These are phyloP conservation scores for Botrytis byssoidea DNA, from an alignment of 2,329 filamentous ascomycete genomes.

Conservation along the genomic window DNA sequence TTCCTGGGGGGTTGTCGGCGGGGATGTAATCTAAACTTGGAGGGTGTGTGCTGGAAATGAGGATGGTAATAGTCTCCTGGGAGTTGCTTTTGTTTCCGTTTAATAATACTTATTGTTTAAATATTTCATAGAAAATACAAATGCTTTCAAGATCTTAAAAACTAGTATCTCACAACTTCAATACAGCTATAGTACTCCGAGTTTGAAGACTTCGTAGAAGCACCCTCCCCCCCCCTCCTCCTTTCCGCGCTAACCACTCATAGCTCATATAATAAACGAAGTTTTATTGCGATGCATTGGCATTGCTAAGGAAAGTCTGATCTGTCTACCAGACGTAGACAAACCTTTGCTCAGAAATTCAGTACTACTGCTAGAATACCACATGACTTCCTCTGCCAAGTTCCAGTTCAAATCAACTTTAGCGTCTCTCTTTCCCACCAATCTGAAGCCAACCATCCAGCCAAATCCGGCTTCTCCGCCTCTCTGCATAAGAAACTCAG, in stretches of 20 bases:
- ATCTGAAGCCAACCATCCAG: neutral
- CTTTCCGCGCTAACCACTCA: neutral
- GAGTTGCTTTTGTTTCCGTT: neutral
- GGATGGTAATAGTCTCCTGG: neutral
- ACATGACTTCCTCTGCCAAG: neutral
- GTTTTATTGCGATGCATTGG: rapidly evolving
- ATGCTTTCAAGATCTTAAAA: neutral
- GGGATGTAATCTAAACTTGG: neutral
- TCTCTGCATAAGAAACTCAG: rapidly evolving
- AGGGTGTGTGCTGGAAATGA: rapidly evolving
- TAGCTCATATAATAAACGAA: neutral
- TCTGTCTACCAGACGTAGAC: rapidly evolving
- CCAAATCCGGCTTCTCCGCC: neutral
- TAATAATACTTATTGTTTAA: neutral
- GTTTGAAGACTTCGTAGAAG: neutral
- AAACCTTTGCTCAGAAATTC: neutral
- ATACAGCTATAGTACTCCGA: neutral
- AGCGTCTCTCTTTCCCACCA: neutral
- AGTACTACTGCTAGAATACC: neutral
- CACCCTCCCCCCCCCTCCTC: neutral
- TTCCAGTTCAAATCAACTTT: neutral
- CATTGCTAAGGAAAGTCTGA: neutral
- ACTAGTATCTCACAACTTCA: neutral
- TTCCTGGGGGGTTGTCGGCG: neutral
- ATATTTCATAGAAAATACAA: neutral